A percentile compares a stretch with the other conserved stretches of the same genome.
These are phyloP conservation scores for Cadophora sp. DNA, from an alignment of 2,329 filamentous ascomycete species.

Conservation along the genomic window DNA sequence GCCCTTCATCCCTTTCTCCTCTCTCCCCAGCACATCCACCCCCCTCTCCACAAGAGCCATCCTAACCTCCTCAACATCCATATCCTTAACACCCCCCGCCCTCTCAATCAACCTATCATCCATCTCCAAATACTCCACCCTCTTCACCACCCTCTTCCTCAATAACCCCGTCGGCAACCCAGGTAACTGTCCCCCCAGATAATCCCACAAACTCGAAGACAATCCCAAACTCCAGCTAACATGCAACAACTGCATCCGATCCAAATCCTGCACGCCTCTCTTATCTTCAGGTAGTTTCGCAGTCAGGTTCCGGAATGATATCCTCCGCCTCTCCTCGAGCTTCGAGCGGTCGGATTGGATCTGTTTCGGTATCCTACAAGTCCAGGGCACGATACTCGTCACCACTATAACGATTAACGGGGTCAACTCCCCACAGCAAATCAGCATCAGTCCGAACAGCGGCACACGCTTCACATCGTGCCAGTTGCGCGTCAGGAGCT, in stretches of 20 bases:
- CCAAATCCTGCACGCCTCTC: slow-evolving; percentile 43
- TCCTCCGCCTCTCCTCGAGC: slow-evolving; percentile 58
- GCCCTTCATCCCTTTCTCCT: slow-evolving; percentile 47
- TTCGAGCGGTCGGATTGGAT: slow-evolving; percentile 62
- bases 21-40: slow-evolving; percentile 57
- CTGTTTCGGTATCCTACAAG: slow-evolving; percentile 84
- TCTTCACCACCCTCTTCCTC: slow-evolving; percentile 56
- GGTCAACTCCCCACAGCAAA: slow-evolving; percentile 86
- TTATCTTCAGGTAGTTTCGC: slow-evolving; percentile 34
- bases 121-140: slow-evolving; percentile 67
- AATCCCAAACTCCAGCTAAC: slow-evolving; percentile 50
- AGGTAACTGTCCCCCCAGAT: slow-evolving; percentile 49
- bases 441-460: slow-evolving; percentile 75
- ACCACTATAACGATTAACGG: slow-evolving; percentile 78
- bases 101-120: slow-evolving; percentile 75
- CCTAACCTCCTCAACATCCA: slow-evolving; percentile 69
- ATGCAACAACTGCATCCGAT: slow-evolving; percentile 50
- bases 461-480: slow-evolving; percentile 82
- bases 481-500: slow-evolving; percentile 70
- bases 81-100: slow-evolving; percentile 64
- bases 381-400: slow-evolving; percentile 74
- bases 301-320: slow-evolving; percentile 54
- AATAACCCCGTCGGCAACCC: slow-evolving; percentile 58
- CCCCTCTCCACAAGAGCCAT: slow-evolving; percentile 77
- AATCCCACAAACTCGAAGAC: slow-evolving; percentile 51